Evolutionary conservation across 495 filamentous ascomycete species (phyloP), one percentile per base, ranked within the genome.

Genomic region (Amphirosellinia nigrospora): DNA sequence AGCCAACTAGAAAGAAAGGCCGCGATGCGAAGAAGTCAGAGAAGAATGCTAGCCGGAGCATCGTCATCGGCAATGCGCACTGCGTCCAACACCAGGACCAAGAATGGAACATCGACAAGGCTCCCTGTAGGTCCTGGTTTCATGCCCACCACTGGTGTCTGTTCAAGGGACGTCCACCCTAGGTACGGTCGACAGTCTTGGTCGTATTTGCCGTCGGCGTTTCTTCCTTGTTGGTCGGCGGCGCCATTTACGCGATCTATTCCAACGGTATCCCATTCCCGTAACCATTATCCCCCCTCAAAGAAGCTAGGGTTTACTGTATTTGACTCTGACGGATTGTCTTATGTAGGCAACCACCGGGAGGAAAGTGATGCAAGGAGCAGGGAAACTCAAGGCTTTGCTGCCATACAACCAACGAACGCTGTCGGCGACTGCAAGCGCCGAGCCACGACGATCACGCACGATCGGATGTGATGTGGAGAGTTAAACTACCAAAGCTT

Each of bases 121-220:
- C 45, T 16, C 38, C 36, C 26, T 70, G 68, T 46, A 46, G 34
- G 16, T 36, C 36, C 11, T 30, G 60, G 60, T 64, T 36, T 7
- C 8, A n/a, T 15, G 10, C 30, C 11, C 59, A 52, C 13, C 46
- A 13, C 28, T 64, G 60, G 68, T 56, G 68, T 19, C 21, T 30
- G 15, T 46, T 70, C 60, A 28, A 64, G 39, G 45, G 56, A 23
- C 58, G 46, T 30, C 67, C 67, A 28, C 67, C 30, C 30, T 64
- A 69, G 67, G 48, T 63, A 36, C 58, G 53, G 50, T 70, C 46
- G 59, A n/a, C 48, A 39, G 43, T 64, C 48, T 10, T 64, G 16
- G 45, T 48, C 19, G 23, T 28, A 1, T 45, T 70, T 23, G 5
- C 28, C 43, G 30, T 64, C 10, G 0, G 28, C 26, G 36, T 58